phyloP scores from a whole-genome alignment of 441 rosid species.

The Erodium moschatum region DNA sequence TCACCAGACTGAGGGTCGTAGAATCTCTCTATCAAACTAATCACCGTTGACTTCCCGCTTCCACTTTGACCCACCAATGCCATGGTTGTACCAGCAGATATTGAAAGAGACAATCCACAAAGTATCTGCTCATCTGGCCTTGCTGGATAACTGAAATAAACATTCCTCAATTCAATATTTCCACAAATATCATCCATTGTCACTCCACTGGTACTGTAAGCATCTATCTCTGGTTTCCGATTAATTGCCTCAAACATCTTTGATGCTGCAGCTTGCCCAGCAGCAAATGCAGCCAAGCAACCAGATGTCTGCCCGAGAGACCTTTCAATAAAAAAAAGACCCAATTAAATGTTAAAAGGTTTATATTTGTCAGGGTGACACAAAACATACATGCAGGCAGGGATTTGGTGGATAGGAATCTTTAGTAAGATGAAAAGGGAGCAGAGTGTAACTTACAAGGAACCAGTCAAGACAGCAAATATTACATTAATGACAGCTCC shows the following conservation, averaged over 20 bases:
- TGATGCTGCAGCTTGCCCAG: constrained; percentile 68
- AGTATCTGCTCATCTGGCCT: constrained; percentile 68
- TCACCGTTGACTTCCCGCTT: constrained; percentile 72
- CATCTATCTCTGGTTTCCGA: constrained; percentile 46
- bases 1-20: constrained; percentile 71
- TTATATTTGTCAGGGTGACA: too few species aligned
- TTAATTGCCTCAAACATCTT: constrained; percentile 73
- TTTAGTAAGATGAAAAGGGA: background rate
- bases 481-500: constrained; percentile 56
- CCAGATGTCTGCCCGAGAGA: constrained; percentile 67
- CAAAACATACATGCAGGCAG: constrained; percentile 37
- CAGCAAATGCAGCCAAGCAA: constrained; percentile 44
- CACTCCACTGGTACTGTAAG: constrained; percentile 44
- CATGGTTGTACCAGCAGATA: constrained; percentile 49
- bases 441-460: constrained; percentile 39
- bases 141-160: constrained; percentile 47
- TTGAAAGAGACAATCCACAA: constrained; percentile 46
- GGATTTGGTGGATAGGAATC: background rate
- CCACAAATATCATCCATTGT: constrained; percentile 43
- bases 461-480: constrained; percentile 48
- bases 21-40: constrained; percentile 65
- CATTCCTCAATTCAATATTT: constrained; percentile 53
- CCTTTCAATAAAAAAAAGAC: constrained; percentile 24
- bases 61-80: constrained; percentile 82
- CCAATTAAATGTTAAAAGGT: background rate